Evolutionary conservation across 208 protist species (phyloP), one percentile per base, ranked within the genome.

Genomic region (Acanthamoeba lenticulata): DNA sequence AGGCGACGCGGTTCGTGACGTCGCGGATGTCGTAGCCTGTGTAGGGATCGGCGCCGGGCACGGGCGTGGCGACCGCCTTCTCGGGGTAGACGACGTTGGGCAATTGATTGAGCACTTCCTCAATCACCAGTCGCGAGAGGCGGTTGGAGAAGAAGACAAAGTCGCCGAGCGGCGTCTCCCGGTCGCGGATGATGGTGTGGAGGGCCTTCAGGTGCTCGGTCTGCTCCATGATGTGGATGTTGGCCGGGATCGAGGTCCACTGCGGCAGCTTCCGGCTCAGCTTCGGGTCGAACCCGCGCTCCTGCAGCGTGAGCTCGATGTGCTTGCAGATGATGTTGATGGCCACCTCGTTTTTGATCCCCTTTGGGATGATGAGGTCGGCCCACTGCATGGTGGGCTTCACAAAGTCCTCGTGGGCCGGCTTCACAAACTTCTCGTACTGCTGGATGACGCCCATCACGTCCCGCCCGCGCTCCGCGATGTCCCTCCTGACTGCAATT

Each of bases 71-170:
- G 7, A 98, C 99, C 27, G 96, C 89, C n/a, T 99, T 97, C 85
- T 97, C 96, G 88, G 94, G 94, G 27, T 97, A 95, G 69, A 96
- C 65, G 45, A 98, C 96, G 15, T n/a, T n/a, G 15, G 98, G 98
- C 49, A 99, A 97, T 36, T 98, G 94, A 94, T 97, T 97, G 40
- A 99, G 97, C 13, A 96, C 98, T 13, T 98, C 95, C 96, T 99
- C 98, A 49, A 99, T 96, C 40, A 83, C 81, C 19, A 99, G 96
- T 40, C 98, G 98, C 93, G 98, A 98, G 90, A 99, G 98, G 52
- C 98, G 98, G 94, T 99, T 98, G 38, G 98, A 97, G 96, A 98
- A 99, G 92, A 99, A 99, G 60, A 99, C 97, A 96, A 99, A 99
- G 90, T 99, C 98, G 0, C 97, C 97, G 55, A 98, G 97, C 55